A percentile compares a stretch with the other conserved stretches of the same genome.
Conservation (phyloP, 2,329 filamentous ascomycete genomes). For the Teratosphaeria destructans region DNA sequence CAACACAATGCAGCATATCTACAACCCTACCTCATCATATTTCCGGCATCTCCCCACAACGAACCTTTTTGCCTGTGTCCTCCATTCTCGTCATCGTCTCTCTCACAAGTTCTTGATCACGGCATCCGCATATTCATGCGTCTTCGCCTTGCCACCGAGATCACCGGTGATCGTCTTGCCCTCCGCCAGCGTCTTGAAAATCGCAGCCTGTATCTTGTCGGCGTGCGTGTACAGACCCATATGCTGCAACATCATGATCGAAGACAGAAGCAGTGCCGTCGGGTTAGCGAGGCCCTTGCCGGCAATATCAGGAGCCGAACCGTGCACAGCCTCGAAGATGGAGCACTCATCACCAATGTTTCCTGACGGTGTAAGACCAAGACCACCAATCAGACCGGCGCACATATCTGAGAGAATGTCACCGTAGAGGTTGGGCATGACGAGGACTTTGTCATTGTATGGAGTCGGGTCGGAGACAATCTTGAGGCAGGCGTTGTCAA, state of each 20-base stretch:
- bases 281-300: slow-evolving; percentile 96
- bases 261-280: slow-evolving; percentile 85
- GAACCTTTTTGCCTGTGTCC: neutral
- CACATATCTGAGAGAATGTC: slow-evolving; percentile 99
- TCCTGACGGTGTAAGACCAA: slow-evolving; percentile 91
- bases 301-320: slow-evolving; percentile 90
- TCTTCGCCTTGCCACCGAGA: slow-evolving; percentile 92
- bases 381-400: slow-evolving; percentile 93
- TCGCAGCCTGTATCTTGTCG: slow-evolving; percentile 79
- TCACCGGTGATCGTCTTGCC: slow-evolving; percentile 94
- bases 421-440: slow-evolving; percentile 96
- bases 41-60: neutral
- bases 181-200: slow-evolving; percentile 43
- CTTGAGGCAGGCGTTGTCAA: slow-evolving; percentile 99
- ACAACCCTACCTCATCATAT: neutral
- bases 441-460: slow-evolving; percentile 98
- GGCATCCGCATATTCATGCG: slow-evolving; percentile 81
- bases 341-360: slow-evolving; percentile 99
- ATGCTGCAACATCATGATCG: slow-evolving; percentile 99
- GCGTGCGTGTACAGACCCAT: slow-evolving; percentile 86
- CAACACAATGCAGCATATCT: neutral
- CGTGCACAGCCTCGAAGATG: slow-evolving; percentile 99
- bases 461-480: slow-evolving; percentile 92
- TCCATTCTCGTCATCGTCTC: neutral
- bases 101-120: slow-evolving; percentile 60